Percentiles rank a stretch among this genome's conserved stretches.
Evolutionary conservation across 192 early-diverging fungal species (phyloP).

Genomic region (Podila clonocystis): DNA sequence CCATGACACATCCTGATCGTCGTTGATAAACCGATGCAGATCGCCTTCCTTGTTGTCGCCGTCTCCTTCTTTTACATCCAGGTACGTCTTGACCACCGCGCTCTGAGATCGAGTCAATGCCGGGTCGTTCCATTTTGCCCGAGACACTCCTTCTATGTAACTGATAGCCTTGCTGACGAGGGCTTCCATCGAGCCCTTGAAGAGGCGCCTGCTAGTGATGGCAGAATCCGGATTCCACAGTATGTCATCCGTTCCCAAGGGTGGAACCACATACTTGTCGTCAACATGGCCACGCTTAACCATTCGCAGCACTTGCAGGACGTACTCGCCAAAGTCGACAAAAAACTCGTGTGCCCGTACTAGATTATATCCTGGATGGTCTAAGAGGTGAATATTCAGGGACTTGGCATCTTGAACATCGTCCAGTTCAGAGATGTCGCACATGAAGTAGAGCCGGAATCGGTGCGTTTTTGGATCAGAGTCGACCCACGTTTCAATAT

Average conservation of each 20-base stretch:
- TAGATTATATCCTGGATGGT: background rate
- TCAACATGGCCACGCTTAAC: background rate
- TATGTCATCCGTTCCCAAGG: background rate
- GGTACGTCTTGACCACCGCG: background rate
- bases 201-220: background rate
- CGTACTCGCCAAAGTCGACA: background rate
- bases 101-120: background rate
- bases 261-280: too few relatives aligned
- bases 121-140: too few relatives aligned
- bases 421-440: background rate
- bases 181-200: background rate
- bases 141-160: too few relatives aligned
- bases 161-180: too few relatives aligned
- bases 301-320: background rate
- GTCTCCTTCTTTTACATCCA: background rate
- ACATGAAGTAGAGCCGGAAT: too few relatives aligned
- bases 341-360: background rate
- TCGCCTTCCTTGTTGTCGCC: background rate
- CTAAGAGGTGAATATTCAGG: background rate
- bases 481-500: too few relatives aligned
- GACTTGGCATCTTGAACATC: background rate
- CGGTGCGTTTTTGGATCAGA: too few relatives aligned
- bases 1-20: background rate
- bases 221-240: background rate
- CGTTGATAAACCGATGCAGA: background rate